Conservation (phyloP, 768 basidiomycete genomes). For the Tylopilus plumbeoviolaceoides region DNA sequence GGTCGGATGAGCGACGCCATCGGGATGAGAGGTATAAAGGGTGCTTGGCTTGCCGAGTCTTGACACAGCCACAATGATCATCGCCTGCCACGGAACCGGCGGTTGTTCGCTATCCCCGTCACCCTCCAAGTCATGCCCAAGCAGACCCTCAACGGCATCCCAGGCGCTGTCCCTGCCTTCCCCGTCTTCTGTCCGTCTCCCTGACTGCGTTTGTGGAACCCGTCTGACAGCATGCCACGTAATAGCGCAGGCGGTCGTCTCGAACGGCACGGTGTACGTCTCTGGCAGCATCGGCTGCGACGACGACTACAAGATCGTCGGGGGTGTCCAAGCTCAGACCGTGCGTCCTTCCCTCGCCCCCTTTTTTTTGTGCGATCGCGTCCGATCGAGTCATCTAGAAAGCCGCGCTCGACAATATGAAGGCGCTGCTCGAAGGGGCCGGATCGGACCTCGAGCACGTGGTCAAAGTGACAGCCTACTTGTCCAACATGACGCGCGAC, state of each 20-base stretch:
- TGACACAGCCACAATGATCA: neutral
- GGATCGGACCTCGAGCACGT: conserved; percentile 36
- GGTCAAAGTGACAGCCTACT: conserved; percentile 40
- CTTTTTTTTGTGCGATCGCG: neutral
- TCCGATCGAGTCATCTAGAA: conserved; percentile 19
- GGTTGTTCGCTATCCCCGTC: too few relatives aligned
- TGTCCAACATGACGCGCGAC: conserved; percentile 35
- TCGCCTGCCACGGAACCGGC: too few relatives aligned
- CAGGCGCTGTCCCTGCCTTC: conserved; percentile 33
- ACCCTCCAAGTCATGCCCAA: conserved; percentile 22
- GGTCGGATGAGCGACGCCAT: neutral
- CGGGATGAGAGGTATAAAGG: neutral
- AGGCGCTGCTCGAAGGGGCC: conserved; percentile 33
- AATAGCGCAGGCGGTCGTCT: conserved; percentile 37
- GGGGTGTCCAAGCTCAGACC: conserved; percentile 36
- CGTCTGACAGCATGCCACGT: neutral
- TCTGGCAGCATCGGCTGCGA: conserved; percentile 39
- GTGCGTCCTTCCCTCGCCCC: conserved; percentile 21
- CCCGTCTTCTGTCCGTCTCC: conserved; percentile 30
- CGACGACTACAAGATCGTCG: conserved; percentile 30
- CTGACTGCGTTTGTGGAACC: neutral
- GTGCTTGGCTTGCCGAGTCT: too few relatives aligned
- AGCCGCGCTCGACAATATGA: conserved; percentile 38
- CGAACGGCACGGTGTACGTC: conserved; percentile 34
- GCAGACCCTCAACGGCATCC: conserved; percentile 23